Percentiles rank a stretch among this genome's conserved stretches.
phyloP scores from a whole-genome alignment of 129 eudicot species.

The Escallonia rubra region DNA sequence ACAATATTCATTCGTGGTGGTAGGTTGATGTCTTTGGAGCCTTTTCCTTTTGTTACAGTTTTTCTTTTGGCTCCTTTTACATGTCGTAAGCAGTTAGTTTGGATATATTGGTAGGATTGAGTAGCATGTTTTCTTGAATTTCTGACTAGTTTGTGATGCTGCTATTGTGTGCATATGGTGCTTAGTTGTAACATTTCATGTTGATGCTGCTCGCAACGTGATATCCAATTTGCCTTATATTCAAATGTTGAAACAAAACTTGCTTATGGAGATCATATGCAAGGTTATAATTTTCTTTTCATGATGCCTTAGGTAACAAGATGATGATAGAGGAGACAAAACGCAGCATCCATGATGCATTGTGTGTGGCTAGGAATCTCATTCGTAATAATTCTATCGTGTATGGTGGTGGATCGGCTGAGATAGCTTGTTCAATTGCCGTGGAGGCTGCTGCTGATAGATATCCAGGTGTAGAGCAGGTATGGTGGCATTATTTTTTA shows the following conservation, averaged over 20 bases:
- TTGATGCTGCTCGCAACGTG: too few relatives aligned
- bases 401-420: slow-evolving; percentile 98
- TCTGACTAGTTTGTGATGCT: background rate
- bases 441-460: slow-evolving; percentile 99
- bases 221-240: too few relatives aligned
- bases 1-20: slow-evolving; percentile 97
- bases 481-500: background rate
- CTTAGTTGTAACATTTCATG: background rate
- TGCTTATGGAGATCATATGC: background rate
- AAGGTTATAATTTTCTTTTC: slow-evolving; percentile 4
- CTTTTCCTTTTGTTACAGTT: background rate
- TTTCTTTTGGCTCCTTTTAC: background rate
- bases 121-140: background rate
- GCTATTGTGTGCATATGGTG: background rate
- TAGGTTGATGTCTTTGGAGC: slow-evolving; percentile 25
- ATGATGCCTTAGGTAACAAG: slow-evolving; percentile 70
- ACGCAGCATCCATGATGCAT: slow-evolving; percentile 94
- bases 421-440: slow-evolving; percentile 93
- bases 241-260: too few relatives aligned
- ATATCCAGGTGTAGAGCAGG: slow-evolving; percentile 99
- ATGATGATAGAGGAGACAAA: slow-evolving; percentile 99
- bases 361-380: slow-evolving; percentile 95
- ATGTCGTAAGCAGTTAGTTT: too few relatives aligned
- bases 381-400: slow-evolving; percentile 94
- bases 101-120: too few relatives aligned